Evolutionary conservation across 345 rosid species (phyloP), one percentile per base, ranked within the genome.

Genomic region (Physaria fendleri): DNA sequence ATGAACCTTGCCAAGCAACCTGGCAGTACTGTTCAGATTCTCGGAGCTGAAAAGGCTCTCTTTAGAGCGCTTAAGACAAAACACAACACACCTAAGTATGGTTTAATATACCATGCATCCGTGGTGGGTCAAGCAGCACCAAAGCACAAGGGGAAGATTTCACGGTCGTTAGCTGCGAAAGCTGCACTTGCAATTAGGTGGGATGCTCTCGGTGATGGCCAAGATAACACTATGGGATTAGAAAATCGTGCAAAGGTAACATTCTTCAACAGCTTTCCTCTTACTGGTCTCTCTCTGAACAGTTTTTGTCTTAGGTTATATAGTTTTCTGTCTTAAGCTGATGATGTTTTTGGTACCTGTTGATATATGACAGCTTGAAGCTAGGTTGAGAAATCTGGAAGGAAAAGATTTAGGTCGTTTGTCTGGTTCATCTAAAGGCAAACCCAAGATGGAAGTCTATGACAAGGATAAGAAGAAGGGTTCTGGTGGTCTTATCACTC

Each of bases 361-460:
- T 43, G 27, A 62, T 33, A 12, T 72, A 45, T 32, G 2, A 24
- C 65, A 88, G 98, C 88, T 92, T 48, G 97, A 86, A 74, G 79
- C 77, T 24, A 74, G 97, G 42, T 72, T 92, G 67, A 86, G 95
- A 62, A 78, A 42, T 50, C 95, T 88, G 5, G 95, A 88, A 67
- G 95, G 95, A 28, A 82, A 76, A 76, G 97, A 88, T 48, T 66
- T 84, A 62, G 74, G 87, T 34, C 85, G 77, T 4, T 76, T 87
- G 43, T 88, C 95, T 43, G 98, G 91, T 24, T 88, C 98, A 49
- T 77, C 83, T 12, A 86, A 84, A 74, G 93, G 95, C 72, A 92
- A 92, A 46, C 93, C 98, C 4, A 88, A 82, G 78, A 83, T 88
- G 29, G 96, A 88, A 74, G 85, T 73, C 42, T 86, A 88, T 72